A percentile compares a stretch with the other conserved stretches of the same genome.
Evolutionary conservation across 352 stramenopile genomes (phyloP).

Genomic region (Phytophthora sojae): DNA sequence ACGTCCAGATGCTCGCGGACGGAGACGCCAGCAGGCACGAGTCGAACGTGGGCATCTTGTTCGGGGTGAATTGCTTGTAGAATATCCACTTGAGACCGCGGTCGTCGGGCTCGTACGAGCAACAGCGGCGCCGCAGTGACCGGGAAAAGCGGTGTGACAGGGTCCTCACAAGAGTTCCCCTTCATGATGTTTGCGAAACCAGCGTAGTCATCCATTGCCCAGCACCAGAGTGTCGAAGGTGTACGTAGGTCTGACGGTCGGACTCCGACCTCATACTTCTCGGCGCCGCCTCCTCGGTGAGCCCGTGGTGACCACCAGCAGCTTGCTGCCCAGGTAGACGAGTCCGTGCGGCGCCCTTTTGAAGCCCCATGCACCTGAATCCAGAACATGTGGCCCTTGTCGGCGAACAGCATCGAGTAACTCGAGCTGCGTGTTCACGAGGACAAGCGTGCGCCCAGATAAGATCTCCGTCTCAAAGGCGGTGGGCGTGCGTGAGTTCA

Average conservation of each 20-base stretch:
- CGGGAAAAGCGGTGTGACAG: accelerated
- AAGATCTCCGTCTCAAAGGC: constrained; percentile 92
- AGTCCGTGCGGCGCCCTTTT: constrained; percentile 61
- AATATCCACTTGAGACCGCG: too few species aligned
- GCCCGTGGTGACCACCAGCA: constrained; percentile 80
- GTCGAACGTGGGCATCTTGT: too few species aligned
- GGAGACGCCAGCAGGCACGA: too few species aligned
- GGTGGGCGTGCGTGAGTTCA: constrained; percentile 71
- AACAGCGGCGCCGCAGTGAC: too few species aligned
- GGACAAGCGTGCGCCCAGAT: constrained; percentile 74
- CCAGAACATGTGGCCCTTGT: constrained; percentile 83
- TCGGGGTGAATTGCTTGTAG: too few species aligned
- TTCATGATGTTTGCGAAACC: too few species aligned
- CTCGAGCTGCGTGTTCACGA: constrained; percentile 77
- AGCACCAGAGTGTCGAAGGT: constrained; percentile 62
- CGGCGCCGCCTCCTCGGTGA: constrained; percentile 63
- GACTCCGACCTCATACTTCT: constrained; percentile 53
- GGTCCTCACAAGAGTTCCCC: too few species aligned
- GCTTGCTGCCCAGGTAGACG: constrained; percentile 79
- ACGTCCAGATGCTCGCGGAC: too few species aligned
- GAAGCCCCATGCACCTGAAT: constrained; percentile 90
- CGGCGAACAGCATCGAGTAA: constrained; percentile 65
- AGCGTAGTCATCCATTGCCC: too few species aligned
- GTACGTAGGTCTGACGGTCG: constrained; percentile 55
- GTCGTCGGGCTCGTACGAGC: too few species aligned